Evolutionary conservation across 495 filamentous ascomycete genomes (phyloP).

Genomic region (Talaromyces thailandensis): DNA sequence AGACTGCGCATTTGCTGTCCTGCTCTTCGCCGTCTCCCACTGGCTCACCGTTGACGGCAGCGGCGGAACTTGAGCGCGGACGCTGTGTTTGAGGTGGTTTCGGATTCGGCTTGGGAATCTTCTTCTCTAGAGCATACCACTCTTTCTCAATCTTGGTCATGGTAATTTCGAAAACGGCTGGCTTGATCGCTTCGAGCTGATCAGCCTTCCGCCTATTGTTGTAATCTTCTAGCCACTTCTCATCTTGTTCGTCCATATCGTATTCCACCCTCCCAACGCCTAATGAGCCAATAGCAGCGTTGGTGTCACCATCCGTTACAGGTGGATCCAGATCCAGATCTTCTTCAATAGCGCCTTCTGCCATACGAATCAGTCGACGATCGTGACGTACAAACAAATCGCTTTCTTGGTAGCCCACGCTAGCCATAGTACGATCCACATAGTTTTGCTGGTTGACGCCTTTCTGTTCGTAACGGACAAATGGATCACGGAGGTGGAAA

Average conservation of each 20-base stretch:
- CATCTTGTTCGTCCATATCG: slow-evolving; percentile 99
- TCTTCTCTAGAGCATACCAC: slow-evolving; percentile 92
- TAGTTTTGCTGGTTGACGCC: slow-evolving; percentile 53
- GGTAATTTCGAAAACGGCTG: slow-evolving; percentile 90
- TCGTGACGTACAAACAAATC: slow-evolving; percentile 76
- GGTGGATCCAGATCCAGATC: slow-evolving; percentile 60
- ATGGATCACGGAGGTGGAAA: slow-evolving; percentile 49
- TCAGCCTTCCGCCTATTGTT: slow-evolving; percentile 66
- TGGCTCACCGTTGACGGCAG: slow-evolving; percentile 83
- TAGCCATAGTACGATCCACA: slow-evolving; percentile 88
- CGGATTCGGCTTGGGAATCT: slow-evolving; percentile 90
- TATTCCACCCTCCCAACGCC: slow-evolving; percentile 82
- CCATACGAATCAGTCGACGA: slow-evolving; percentile 65
- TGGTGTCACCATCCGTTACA: slow-evolving; percentile 53
- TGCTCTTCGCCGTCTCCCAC: slow-evolving; percentile 80
- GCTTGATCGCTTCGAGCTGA: slow-evolving; percentile 72
- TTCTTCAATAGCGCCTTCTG: slow-evolving; percentile 72
- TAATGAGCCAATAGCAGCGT: slow-evolving; percentile 30
- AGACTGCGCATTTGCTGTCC: slow-evolving; percentile 95
- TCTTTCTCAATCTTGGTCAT: slow-evolving; percentile 99
- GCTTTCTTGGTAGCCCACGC: slow-evolving; percentile 88
- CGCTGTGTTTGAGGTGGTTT: slow-evolving; percentile 91
- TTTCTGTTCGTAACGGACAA: slow-evolving; percentile 52
- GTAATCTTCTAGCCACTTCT: slow-evolving; percentile 83
- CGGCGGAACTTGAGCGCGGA: slow-evolving; percentile 83